Evolutionary conservation across 1,284 basidiomycete genomes (phyloP).

Genomic region (Cutaneotrichosporon dermatis): DNA sequence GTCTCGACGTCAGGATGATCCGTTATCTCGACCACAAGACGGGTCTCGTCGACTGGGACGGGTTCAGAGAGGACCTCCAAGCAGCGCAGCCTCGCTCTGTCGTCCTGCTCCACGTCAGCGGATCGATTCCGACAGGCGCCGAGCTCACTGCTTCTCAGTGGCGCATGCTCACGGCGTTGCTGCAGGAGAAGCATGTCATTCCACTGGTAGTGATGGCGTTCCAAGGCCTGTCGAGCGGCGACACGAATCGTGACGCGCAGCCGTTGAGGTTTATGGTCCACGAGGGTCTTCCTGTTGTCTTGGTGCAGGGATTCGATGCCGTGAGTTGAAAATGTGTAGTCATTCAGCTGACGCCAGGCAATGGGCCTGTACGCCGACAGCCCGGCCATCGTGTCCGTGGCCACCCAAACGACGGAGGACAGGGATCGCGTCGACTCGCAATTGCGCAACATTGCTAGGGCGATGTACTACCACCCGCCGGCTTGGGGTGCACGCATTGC

Average conservation of each 20-base stretch:
- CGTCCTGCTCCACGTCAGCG: slow-evolving; percentile 87
- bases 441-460: slow-evolving; percentile 36
- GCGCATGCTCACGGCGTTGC: slow-evolving; percentile 58
- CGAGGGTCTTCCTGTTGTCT: slow-evolving; percentile 44
- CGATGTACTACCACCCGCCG: slow-evolving; percentile 42
- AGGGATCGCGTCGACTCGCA: slow-evolving; percentile 42
- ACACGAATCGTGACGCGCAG: slow-evolving; percentile 44
- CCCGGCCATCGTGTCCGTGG: slow-evolving; percentile 43
- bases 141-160: slow-evolving; percentile 89
- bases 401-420: slow-evolving; percentile 34
- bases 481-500: slow-evolving; percentile 46
- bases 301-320: slow-evolving; percentile 46
- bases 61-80: slow-evolving; percentile 62
- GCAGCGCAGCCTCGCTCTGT: slow-evolving; percentile 64
- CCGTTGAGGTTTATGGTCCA: slow-evolving; percentile 47
- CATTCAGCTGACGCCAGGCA: not conserved
- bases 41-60: slow-evolving; percentile 77
- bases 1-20: slow-evolving; percentile 41
- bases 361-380: slow-evolving; percentile 48
- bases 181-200: slow-evolving; percentile 41
- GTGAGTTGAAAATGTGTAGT: slow-evolving; percentile 10
- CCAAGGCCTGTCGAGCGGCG: slow-evolving; percentile 45
- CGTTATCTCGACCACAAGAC: slow-evolving; percentile 83
- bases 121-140: slow-evolving; percentile 93
- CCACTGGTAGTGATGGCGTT: slow-evolving; percentile 45